Evolutionary conservation across 2,329 filamentous ascomycete genomes (phyloP).

Genomic region (Stachybotrys chlorohalonatus): DNA sequence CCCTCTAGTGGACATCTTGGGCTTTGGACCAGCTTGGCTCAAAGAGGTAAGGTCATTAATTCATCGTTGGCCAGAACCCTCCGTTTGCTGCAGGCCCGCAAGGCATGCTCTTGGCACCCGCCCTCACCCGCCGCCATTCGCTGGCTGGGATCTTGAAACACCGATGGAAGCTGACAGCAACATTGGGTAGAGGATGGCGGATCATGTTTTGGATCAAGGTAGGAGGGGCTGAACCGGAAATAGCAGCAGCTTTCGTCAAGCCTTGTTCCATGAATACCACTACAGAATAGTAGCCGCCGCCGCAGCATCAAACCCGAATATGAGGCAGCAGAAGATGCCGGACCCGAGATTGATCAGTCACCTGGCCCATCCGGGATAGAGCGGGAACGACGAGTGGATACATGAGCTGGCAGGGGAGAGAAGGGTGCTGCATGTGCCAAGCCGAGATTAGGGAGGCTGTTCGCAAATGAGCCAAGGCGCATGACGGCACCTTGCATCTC

Average conservation of each 20-base stretch:
- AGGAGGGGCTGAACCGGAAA: background rate
- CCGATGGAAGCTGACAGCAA: background rate
- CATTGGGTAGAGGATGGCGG: too few species aligned
- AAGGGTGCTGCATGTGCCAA: background rate
- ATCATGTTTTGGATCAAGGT: background rate
- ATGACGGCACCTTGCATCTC: background rate
- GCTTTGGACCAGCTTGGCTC: too few species aligned
- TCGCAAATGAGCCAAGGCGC: background rate
- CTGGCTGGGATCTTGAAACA: background rate
- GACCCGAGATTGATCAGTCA: background rate
- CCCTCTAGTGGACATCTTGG: too few species aligned
- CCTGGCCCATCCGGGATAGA: background rate
- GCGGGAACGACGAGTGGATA: too few species aligned
- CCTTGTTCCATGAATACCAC: too few species aligned
- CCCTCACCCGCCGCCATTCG: background rate
- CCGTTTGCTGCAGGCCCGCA: background rate
- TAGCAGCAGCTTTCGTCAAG: too few species aligned
- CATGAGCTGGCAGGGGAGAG: too few species aligned
- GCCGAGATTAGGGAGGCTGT: slow-evolving; percentile 1
- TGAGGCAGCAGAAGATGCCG: too few species aligned
- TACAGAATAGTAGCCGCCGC: too few species aligned
- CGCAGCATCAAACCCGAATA: too few species aligned
- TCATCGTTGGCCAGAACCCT: background rate
- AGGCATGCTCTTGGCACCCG: background rate
- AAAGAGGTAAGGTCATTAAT: too few species aligned